Evolutionary conservation across 1,284 basidiomycete genomes (phyloP).

Genomic region (Microbotryum intermedium): DNA sequence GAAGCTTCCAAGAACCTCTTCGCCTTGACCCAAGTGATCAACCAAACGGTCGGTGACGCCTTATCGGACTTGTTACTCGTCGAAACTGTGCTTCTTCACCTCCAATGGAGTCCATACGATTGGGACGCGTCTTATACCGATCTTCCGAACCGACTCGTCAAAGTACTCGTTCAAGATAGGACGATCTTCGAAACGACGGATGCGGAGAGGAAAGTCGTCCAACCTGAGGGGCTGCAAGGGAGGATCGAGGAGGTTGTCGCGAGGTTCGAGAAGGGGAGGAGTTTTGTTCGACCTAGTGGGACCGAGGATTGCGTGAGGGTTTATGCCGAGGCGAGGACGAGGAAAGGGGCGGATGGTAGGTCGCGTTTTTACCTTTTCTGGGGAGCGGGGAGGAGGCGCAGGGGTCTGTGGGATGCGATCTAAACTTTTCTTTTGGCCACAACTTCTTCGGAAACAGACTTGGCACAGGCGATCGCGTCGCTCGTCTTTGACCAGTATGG

Average conservation of each 20-base stretch:
- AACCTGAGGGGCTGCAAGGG: conserved; percentile 70
- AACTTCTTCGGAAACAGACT: neutral
- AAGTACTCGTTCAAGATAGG: conserved; percentile 81
- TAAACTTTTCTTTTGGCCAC: no score
- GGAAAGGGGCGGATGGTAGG: conserved; percentile 72
- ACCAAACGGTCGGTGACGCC: conserved; percentile 97
- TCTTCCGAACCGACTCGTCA: conserved; percentile 91
- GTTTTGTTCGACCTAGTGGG: conserved; percentile 92
- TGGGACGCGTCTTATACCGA: conserved; percentile 95
- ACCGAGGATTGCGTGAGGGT: conserved; percentile 98
- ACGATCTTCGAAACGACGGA: conserved; percentile 82
- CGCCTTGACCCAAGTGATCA: conserved; percentile 77
- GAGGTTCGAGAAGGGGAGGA: conserved; percentile 73
- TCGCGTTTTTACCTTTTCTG: conserved; percentile 16
- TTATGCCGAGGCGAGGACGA: conserved; percentile 81
- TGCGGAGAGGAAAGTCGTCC: conserved; percentile 80
- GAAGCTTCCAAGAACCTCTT: conserved; percentile 68
- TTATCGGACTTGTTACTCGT: conserved; percentile 94
- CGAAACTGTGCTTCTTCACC: conserved; percentile 81
- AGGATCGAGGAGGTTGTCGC: conserved; percentile 76
- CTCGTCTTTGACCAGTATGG: neutral
- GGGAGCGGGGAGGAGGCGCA: no score
- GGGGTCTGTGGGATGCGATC: no score
- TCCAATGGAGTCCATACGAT: conserved; percentile 69
- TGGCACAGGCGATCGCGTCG: neutral